Percentiles rank a stretch among this genome's conserved stretches.
phyloP scores from a whole-genome alignment of 2,329 filamentous ascomycete species.

The Juglanconis juglandina region DNA sequence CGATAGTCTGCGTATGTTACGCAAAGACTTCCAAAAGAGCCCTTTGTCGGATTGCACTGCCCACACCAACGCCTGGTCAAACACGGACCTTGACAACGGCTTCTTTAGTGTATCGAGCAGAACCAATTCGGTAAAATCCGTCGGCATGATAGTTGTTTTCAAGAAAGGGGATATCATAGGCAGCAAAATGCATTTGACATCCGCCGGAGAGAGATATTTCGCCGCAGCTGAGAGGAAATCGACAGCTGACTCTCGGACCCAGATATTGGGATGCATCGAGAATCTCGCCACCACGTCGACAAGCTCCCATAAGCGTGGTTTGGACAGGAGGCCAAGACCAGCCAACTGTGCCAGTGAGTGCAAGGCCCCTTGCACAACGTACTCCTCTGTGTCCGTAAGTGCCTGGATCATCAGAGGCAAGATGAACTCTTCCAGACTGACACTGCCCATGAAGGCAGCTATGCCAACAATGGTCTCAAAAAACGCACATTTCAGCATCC shows the following conservation, averaged over 20 bases:
- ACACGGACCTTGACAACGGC: constrained; percentile 73
- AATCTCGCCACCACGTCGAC: constrained; percentile 81
- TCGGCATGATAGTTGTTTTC: constrained; percentile 63
- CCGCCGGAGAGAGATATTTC: constrained; percentile 71
- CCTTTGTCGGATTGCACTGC: constrained; percentile 76
- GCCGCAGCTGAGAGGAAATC: constrained; percentile 78
- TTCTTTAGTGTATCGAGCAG: constrained; percentile 80
- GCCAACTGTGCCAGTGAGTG: constrained; percentile 87
- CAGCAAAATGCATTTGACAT: constrained; percentile 77
- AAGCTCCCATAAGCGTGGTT: constrained; percentile 81
- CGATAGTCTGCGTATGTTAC: constrained; percentile 60
- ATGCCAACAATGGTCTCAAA: constrained; percentile 95
- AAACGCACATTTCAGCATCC: constrained; percentile 94
- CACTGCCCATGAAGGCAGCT: constrained; percentile 82
- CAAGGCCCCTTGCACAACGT: constrained; percentile 86
- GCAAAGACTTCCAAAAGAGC: constrained; percentile 79
- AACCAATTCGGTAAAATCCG: constrained; percentile 63
- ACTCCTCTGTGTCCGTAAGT: constrained; percentile 87
- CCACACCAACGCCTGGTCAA: constrained; percentile 86
- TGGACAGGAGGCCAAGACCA: constrained; percentile 79
- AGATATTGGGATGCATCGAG: constrained; percentile 88
- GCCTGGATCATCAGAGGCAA: constrained; percentile 94
- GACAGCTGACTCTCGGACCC: constrained; percentile 87
- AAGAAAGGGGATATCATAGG: constrained; percentile 80
- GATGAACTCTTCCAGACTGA: constrained; percentile 90